Evolutionary conservation across 1,284 basidiomycete genomes (phyloP).

Genomic region (Trametes sp.): DNA sequence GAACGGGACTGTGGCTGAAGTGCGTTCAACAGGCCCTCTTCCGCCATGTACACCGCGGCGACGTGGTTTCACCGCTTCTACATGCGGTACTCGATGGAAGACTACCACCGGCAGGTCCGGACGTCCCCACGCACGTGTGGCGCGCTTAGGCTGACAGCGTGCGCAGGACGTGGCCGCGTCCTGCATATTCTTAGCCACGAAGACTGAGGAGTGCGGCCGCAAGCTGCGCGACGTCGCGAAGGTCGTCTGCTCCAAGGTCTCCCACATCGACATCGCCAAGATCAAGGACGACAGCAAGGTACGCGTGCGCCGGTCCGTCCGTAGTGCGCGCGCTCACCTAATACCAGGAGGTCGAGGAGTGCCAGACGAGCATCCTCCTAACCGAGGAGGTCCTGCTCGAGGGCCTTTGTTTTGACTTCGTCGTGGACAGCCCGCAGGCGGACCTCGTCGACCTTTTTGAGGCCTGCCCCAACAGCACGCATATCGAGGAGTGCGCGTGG

Average conservation of each 20-base stretch:
- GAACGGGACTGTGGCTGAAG: constrained; percentile 15
- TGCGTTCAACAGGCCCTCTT: constrained; percentile 62
- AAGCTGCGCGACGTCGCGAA: constrained; percentile 87
- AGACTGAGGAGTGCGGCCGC: constrained; percentile 88
- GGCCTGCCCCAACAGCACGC: constrained; percentile 52
- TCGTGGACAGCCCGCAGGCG: constrained; percentile 84
- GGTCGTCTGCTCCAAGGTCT: constrained; percentile 77
- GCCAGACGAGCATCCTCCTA: constrained; percentile 76
- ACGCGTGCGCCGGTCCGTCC: constrained; percentile 27
- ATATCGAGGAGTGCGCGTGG: constrained; percentile 79
- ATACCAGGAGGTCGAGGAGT: constrained; percentile 73
- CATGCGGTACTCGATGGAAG: constrained; percentile 90
- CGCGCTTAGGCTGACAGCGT: constrained; percentile 9
- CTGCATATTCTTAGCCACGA: constrained; percentile 91
- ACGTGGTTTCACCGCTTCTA: constrained; percentile 95
- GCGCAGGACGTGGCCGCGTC: constrained; percentile 87
- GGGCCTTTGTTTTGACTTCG: constrained; percentile 91
- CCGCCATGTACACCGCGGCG: constrained; percentile 84
- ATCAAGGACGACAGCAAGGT: constrained; percentile 70
- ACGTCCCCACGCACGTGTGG: constrained; percentile 4
- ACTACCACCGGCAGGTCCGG: constrained; percentile 79
- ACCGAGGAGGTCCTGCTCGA: constrained; percentile 89
- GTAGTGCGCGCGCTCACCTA: constrained; percentile 9
- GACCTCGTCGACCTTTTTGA: constrained; percentile 75
- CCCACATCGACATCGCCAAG: constrained; percentile 59